phyloP scores from a whole-genome alignment of 805 yeast genomes.

The Candida xiaguanensis region DNA sequence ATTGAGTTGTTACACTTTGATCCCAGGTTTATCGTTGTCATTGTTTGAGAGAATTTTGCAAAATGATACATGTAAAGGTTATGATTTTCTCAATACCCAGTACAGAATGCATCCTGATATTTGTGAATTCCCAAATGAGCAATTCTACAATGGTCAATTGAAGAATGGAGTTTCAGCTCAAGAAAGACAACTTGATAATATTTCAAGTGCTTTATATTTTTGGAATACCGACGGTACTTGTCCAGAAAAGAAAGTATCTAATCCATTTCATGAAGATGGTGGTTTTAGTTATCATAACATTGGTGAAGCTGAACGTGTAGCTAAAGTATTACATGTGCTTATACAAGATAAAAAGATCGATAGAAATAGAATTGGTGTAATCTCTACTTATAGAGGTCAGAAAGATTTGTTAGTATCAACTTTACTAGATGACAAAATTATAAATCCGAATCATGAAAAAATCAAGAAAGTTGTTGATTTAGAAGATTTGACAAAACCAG shows the following conservation, averaged over 20 bases:
- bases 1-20: slow-evolving; percentile 64
- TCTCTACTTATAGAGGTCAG: slow-evolving; percentile 73
- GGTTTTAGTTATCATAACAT: slow-evolving; percentile 58
- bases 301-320: slow-evolving; percentile 48
- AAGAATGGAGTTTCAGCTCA: slow-evolving; percentile 55
- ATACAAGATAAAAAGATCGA: slow-evolving; percentile 51
- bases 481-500: slow-evolving; percentile 46
- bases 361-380: slow-evolving; percentile 53
- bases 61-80: slow-evolving; percentile 55
- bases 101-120: slow-evolving; percentile 65
- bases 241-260: slow-evolving; percentile 45
- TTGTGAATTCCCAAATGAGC: slow-evolving; percentile 52
- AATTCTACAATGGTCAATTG: slow-evolving; percentile 46
- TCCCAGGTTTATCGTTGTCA: slow-evolving; percentile 62
- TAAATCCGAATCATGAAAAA: slow-evolving; percentile 51
- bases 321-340: slow-evolving; percentile 44
- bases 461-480: slow-evolving; percentile 53
- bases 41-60: slow-evolving; percentile 61
- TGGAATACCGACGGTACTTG: slow-evolving; percentile 53
- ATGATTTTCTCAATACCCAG: slow-evolving; percentile 65
- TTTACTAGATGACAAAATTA: slow-evolving; percentile 45
- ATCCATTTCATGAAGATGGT: slow-evolving; percentile 39
- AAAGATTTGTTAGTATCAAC: slow-evolving; percentile 55
- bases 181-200: slow-evolving; percentile 43
- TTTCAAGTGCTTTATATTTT: slow-evolving; percentile 52